Evolutionary conservation across 495 filamentous ascomycete species (phyloP), one percentile per base, ranked within the genome.

Genomic region (Amphirosellinia nigrospora): DNA sequence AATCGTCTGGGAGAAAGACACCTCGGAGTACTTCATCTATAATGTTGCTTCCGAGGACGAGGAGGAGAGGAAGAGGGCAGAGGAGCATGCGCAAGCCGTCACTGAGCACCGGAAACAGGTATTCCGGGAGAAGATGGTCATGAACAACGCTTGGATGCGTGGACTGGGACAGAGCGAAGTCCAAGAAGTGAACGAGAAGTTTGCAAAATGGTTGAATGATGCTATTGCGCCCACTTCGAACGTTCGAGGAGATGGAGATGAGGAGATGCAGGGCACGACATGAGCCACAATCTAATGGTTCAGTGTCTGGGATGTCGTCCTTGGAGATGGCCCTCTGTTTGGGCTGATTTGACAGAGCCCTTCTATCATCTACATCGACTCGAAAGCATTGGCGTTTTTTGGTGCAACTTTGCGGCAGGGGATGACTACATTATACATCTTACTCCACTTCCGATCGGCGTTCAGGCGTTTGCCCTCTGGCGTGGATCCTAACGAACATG

Each of bases 131-230:
- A 89, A 89, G 78, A 86, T 93, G 67, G 84, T 94, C 23, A 88
- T 89, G 73, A 94, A 93, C 77, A 91, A 90, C 63, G 79, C 78
- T 34, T 95, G 92, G 90, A 93, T 94, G 82, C 89, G 89, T 71
- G 89, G 85, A 13, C 76, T 91, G 53, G 89, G 85, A 78, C 88
- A 89, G 66, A 91, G 92, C 59, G 86, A 92, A 62, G 92, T 94
- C 46, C 88, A 93, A 68, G 86, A 86, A 70, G 84, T 83, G 23
- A 93, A 93, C 70, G 83, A 88, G 70, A 85, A 85, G 4, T 93
- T 88, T 79, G 74, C 80, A 72, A 83, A 79, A 72, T 87, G 83
- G 83, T 71, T 79, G n/a, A 80, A 79, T 53, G 81, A 84, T 15
- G 81, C 78, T 1, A 72, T 80, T 32, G 45, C 71, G 8, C 64